Base-by-base conservation (phyloP, 306 rosid genomes). In the Dryas octopetala region DNA sequence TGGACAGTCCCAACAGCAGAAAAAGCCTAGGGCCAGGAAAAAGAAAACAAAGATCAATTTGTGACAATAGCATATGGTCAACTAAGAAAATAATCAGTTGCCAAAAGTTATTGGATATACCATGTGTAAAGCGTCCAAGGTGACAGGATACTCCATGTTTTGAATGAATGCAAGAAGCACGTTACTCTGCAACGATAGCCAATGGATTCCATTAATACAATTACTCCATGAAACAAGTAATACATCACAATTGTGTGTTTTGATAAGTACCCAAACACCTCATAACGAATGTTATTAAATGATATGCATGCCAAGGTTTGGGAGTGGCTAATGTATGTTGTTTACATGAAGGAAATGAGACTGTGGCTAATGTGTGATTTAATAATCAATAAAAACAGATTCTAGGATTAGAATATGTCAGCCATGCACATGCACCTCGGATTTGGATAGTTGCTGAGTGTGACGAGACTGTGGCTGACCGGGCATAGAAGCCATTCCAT, bases 111-210 rank as follows among this genome's bases (percentile, higher is more conserved):
- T 44, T 14, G 4, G 23, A 60, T 14, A 52, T 88, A 96, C 99
- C 99, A 87, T 92, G 78, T 96, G 96, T 68, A 96, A 81, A 79
- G 88, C 98, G 23, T 96, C 99, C 93, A 96, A 79, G 75, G 99
- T 92, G 76, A 96, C 98, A 50, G 98, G 98, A 83, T 92, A 96
- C 71, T 96, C 98, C 99, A 96, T 92, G 70, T 96, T 92, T 80
- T 96, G 97, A 63, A 96, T 92, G 17, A 98, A 96, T 70, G 98
- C 99, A 84, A 96, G 99, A 74, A 96, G 99, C 86, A 96, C 99
- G 63, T 96, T 96, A 71, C 99, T 96, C 86, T 96, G 90, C 89
- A 86, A 81, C 32, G 70, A 65, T 16, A 59, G 70, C 7, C 66
- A 75, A 48, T n/a, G 14, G 78, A 61, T 45, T 17, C 26, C 17